Evolutionary conservation across 2,329 filamentous ascomycete species (phyloP), one percentile per base, ranked within the genome.

Genomic region (Aaosphaeria pasadenensis): DNA sequence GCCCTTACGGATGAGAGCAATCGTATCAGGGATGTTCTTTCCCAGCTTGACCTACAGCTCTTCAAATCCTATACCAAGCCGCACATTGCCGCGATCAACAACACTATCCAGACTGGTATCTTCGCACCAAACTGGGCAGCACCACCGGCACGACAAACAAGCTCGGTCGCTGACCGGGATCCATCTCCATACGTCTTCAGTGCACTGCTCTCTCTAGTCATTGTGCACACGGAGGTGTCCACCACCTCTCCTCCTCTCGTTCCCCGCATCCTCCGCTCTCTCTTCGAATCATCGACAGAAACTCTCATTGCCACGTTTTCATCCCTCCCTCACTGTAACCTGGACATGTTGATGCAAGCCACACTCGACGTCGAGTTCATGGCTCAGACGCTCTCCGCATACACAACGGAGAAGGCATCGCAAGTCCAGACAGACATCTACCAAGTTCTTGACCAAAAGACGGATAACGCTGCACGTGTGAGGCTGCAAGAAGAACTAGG

Each of bases 291-390:
- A 62, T 81, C 88, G 7, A 92, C 87, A 7, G 75, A 81, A 5
- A 85, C 91, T 52, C 84, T 97, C n/a, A 84, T 96, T 11, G 81
- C 86, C 30, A 86, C 89, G 0, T 96, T 97, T 77, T 47, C 81
- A 68, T 67, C 77, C 33, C 84, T 73, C 0, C 70, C 77, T 4
- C 77, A 77, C 17, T 97, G 94, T 72, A 81, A 84, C 1, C 83
- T 99, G 0, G 78, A 87, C 5, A 86, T 88, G 5, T 81, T 99
- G 44, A 95, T 97, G 86, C 95, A 99, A 72, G 95, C 95, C 1
- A 99, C 94, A 0, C 82, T 99, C 1, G 94, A 99, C 64, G 91
- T 96, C 1, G 94, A 99, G 71, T 97, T 99, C 65, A 86, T 97
- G 48, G 89, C 91, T 1, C 94, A 99, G 74, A 96, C 92, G 5